Conservation (phyloP, 441 rosid genomes). For the Bocquillonia castaneifolia region DNA sequence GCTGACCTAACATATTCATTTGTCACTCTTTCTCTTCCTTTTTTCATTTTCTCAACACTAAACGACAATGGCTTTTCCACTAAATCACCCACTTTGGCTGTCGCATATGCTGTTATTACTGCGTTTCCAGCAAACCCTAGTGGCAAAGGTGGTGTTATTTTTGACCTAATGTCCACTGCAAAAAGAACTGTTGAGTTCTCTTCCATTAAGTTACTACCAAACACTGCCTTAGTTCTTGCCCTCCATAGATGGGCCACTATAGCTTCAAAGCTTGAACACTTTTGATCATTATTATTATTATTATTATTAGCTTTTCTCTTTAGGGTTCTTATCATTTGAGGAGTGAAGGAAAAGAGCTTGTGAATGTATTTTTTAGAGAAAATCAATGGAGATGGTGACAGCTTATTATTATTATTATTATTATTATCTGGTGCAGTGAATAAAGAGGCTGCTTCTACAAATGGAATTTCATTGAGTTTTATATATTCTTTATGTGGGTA, state of each 20-base stretch:
- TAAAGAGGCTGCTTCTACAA: background rate
- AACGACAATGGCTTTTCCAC: constrained; percentile 20
- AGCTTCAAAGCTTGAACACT: constrained; percentile 17
- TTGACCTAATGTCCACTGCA: constrained; percentile 23
- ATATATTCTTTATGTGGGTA: constrained; percentile 17
- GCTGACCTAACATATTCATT: constrained; percentile 25
- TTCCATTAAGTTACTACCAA: background rate
- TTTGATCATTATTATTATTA: too few relatives aligned
- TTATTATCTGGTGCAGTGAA: constrained; percentile 28
- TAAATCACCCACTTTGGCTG: constrained; percentile 16
- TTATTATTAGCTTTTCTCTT: constrained; percentile 16
- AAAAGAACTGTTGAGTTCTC: constrained; percentile 21
- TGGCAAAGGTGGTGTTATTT: constrained; percentile 17
- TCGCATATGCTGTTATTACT: constrained; percentile 21
- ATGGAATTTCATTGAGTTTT: constrained; percentile 2
- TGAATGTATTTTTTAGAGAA: constrained; percentile 12
- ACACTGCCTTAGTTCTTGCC: constrained; percentile 15
- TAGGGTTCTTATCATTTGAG: constrained; percentile 15
- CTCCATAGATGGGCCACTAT: too few relatives aligned
- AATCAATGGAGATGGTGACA: constrained; percentile 19
- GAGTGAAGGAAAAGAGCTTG: constrained; percentile 19
- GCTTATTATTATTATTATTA: too few relatives aligned
- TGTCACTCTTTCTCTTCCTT: constrained; percentile 18
- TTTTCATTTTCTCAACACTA: constrained; percentile 20
- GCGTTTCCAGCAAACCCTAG: constrained; percentile 23